A percentile compares a stretch with the other conserved stretches of the same genome.
Evolutionary conservation across 2,329 filamentous ascomycete species (phyloP).

Genomic region (Trichothecium sympodiale): DNA sequence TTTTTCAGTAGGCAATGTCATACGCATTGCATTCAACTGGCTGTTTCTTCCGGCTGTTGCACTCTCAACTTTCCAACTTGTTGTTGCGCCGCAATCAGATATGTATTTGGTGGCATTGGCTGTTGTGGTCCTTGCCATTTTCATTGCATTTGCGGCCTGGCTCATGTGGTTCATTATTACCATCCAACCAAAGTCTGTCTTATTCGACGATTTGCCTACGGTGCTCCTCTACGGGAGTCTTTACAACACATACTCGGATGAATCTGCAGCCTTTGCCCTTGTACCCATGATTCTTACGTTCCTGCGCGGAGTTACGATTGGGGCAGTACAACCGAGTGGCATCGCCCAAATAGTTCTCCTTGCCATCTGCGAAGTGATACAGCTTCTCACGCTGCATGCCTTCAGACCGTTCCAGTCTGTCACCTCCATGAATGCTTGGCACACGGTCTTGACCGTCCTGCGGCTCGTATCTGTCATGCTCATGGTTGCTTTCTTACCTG

Average conservation of each 20-base stretch:
- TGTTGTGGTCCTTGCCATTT: slow-evolving; percentile 58
- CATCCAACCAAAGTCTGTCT: slow-evolving; percentile 70
- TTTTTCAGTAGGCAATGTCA: slow-evolving; percentile 67
- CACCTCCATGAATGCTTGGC: slow-evolving; percentile 96
- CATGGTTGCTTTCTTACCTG: slow-evolving; percentile 76
- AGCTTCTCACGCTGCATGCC: slow-evolving; percentile 75
- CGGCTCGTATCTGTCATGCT: slow-evolving; percentile 67
- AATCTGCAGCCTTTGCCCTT: slow-evolving; percentile 80
- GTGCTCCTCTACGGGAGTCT: slow-evolving; percentile 83
- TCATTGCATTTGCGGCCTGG: slow-evolving; percentile 67
- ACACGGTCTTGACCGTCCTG: slow-evolving; percentile 70
- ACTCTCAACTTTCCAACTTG: slow-evolving; percentile 83
- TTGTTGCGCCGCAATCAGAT: slow-evolving; percentile 58
- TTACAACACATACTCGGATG: slow-evolving; percentile 96
- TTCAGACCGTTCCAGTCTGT: slow-evolving; percentile 84
- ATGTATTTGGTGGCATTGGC: slow-evolving; percentile 64
- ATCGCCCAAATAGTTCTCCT: slow-evolving; percentile 88
- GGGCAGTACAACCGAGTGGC: slow-evolving; percentile 83
- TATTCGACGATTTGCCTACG: slow-evolving; percentile 89
- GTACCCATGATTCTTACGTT: slow-evolving; percentile 79
- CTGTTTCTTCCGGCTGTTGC: slow-evolving; percentile 81
- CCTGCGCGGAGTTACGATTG: slow-evolving; percentile 79
- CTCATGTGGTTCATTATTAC: slow-evolving; percentile 69
- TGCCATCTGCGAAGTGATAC: slow-evolving; percentile 87
- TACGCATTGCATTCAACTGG: slow-evolving; percentile 86